phyloP scores from a whole-genome alignment of 495 filamentous ascomycete genomes.

The Recurvomyces mirabilis region DNA sequence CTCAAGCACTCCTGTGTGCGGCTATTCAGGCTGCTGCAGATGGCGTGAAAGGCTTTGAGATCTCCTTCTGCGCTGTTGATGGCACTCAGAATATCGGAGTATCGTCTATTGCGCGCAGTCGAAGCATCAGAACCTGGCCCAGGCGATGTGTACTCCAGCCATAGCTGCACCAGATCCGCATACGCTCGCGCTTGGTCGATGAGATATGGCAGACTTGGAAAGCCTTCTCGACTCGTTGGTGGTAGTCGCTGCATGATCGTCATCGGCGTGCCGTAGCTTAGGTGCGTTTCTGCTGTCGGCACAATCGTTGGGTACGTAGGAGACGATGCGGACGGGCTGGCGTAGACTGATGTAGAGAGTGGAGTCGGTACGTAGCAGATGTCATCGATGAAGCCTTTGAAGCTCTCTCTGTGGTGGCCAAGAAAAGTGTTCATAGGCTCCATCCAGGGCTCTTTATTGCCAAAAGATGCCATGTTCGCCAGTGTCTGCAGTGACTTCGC shows the following conservation, averaged over 20 bases:
- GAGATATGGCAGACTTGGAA: constrained; percentile 86
- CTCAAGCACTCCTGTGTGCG: constrained; percentile 62
- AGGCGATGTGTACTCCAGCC: constrained; percentile 48
- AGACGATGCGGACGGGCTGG: constrained; percentile 31
- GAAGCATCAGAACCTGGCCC: not conserved
- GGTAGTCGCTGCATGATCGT: constrained; percentile 80
- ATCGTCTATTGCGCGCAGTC: not conserved
- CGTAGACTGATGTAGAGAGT: not conserved
- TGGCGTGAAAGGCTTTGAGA: constrained; percentile 57
- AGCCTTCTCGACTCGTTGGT: constrained; percentile 76
- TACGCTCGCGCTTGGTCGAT: constrained; percentile 85
- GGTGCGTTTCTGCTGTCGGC: constrained; percentile 15
- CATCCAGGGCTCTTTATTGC: constrained; percentile 97
- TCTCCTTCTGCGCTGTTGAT: constrained; percentile 49
- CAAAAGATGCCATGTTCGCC: constrained; percentile 86
- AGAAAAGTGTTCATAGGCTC: constrained; percentile 90
- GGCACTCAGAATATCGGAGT: constrained; percentile 20
- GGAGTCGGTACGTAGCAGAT: constrained; percentile 75
- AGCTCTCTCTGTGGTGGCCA: constrained; percentile 50
- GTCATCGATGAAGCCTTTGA: constrained; percentile 78
- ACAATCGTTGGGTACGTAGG: constrained; percentile 53
- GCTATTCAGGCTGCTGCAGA: constrained; percentile 59
- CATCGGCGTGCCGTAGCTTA: constrained; percentile 75
- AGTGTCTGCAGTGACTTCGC: constrained; percentile 93
- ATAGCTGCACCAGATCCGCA: constrained; percentile 77